phyloP scores from a whole-genome alignment of 192 early-diverging fungal genomes.

The Entomortierella beljakovae region DNA sequence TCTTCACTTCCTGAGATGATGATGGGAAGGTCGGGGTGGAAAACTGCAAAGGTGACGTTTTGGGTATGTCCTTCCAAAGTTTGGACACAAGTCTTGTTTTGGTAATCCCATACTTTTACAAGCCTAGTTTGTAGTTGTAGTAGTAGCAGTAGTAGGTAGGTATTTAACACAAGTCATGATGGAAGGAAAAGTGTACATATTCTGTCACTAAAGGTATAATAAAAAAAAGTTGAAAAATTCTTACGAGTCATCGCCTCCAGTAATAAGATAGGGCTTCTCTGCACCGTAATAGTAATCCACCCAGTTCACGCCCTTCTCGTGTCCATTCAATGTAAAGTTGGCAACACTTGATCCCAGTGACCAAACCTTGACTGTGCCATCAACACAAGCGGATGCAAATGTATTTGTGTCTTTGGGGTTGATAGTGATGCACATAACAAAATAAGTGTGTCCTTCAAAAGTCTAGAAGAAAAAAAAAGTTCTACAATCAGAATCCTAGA shows the following conservation, averaged over 20 bases:
- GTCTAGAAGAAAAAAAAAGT: slow-evolving; percentile 56
- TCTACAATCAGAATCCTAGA: neutral
- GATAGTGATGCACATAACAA: slow-evolving; percentile 96
- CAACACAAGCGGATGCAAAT: slow-evolving; percentile 97
- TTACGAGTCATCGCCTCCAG: slow-evolving; percentile 93
- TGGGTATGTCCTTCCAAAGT: slow-evolving; percentile 98
- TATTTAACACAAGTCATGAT: neutral
- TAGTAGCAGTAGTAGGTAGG: too few species aligned
- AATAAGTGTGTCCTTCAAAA: slow-evolving; percentile 98
- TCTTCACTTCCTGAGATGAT: slow-evolving; percentile 97
- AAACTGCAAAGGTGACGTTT: slow-evolving; percentile 91
- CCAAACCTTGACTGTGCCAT: slow-evolving; percentile 98
- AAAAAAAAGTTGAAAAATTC: neutral
- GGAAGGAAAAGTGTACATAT: neutral
- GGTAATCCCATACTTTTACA: slow-evolving; percentile 99
- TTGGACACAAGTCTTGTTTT: slow-evolving; percentile 99
- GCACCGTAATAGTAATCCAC: slow-evolving; percentile 98
- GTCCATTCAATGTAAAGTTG: slow-evolving; percentile 98
- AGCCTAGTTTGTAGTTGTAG: too few species aligned
- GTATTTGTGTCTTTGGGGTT: slow-evolving; percentile 99
- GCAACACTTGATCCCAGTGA: slow-evolving; percentile 90
- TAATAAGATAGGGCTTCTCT: slow-evolving; percentile 97
- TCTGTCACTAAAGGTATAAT: too few species aligned
- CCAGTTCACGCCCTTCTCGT: slow-evolving; percentile 97
- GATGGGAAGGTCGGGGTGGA: slow-evolving; percentile 97